Evolutionary conservation across 2,329 filamentous ascomycete genomes (phyloP), one percentile per base, ranked within the genome.

Genomic region (Colletotrichum lentis): DNA sequence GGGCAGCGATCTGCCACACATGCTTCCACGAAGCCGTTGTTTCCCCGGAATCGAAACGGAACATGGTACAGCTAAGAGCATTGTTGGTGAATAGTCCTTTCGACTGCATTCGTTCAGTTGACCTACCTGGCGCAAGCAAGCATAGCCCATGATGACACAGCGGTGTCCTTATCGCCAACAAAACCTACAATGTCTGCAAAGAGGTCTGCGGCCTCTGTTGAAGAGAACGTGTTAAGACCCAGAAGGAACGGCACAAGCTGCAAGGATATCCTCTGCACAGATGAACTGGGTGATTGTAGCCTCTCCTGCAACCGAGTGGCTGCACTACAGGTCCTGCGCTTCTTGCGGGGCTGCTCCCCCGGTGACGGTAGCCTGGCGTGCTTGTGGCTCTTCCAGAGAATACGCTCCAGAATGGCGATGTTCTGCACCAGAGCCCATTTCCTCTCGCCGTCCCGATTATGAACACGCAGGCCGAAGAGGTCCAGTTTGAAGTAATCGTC

Each of bases 91-190:
- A 7, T 24, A 56, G n/a, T 62, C 31, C 39, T 72, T 70, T 71
- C 62, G 18, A 68, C 35, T 35, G 53, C 35, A 16, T 27, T 24
- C 53, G 12, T 16, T 27, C 18, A 20, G 20, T 50, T 35, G 22
- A 63, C 84, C 75, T 81, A 94, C 93, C 91, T 92, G 70, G 92
- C 84, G 75, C 93, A 88, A n/a, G 90, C 90, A 60, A 97, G 77
- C 82, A 97, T 88, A 20, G 93, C 90, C 96, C 96, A 99, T 0
- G 90, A 92, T 8, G 90, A 86, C 47, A 90, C 81, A 10, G 79
- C 77, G 16, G 81, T 79, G 71, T 91, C 89, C 73, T 97, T 94
- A 74, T 96, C 91, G 11, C 86, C 84, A 50, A 91, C 86, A 61
- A 85, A 83, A 12, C 80, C 77, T 18, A 84, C 79, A 18, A 96